These are phyloP conservation scores for Cryptococcus floricola DNA, from an alignment of 1,284 basidiomycete species.

Conservation along the genomic window DNA sequence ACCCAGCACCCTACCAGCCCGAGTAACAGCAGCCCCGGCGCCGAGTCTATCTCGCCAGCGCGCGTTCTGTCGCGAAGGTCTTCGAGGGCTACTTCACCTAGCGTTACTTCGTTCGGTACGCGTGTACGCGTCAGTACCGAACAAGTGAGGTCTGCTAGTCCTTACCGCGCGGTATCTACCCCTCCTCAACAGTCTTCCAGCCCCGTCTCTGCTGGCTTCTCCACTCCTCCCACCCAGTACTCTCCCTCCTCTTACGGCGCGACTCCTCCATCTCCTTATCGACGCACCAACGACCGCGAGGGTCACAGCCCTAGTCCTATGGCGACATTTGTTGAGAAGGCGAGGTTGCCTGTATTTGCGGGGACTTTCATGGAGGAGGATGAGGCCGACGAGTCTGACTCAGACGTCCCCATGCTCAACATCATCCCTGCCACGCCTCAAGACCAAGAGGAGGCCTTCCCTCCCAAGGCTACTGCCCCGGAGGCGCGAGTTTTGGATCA, in stretches of 20 bases:
- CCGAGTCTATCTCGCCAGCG: background rate
- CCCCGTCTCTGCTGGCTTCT: conserved; percentile 2
- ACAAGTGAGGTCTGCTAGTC: conserved; percentile 2
- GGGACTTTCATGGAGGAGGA: background rate
- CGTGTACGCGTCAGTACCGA: conserved; percentile 16
- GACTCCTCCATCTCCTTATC: conserved; percentile 35
- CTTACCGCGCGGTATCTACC: background rate
- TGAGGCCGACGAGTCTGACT: background rate
- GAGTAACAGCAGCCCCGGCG: background rate
- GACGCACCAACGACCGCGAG: conserved; percentile 19
- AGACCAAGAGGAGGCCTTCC: conserved; percentile 28
- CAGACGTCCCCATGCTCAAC: conserved; percentile 38
- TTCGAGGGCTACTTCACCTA: conserved; percentile 33
- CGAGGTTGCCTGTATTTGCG: conserved; percentile 9
- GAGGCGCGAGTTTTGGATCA: conserved; percentile 13
- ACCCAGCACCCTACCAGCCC: background rate
- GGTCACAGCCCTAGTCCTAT: conserved; percentile 9
- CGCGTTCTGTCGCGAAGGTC: conserved; percentile 17
- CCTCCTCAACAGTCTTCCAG: conserved; percentile 5
- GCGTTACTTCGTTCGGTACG: conserved; percentile 31
- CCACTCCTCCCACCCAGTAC: conserved; percentile 8
- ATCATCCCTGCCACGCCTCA: conserved; percentile 47
- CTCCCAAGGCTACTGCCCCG: background rate
- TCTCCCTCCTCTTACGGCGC: conserved; percentile 18
- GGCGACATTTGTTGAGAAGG: conserved; percentile 2